Conservation (phyloP, 108 stramenopile genomes). For the Stephanodiscus triporus region DNA sequence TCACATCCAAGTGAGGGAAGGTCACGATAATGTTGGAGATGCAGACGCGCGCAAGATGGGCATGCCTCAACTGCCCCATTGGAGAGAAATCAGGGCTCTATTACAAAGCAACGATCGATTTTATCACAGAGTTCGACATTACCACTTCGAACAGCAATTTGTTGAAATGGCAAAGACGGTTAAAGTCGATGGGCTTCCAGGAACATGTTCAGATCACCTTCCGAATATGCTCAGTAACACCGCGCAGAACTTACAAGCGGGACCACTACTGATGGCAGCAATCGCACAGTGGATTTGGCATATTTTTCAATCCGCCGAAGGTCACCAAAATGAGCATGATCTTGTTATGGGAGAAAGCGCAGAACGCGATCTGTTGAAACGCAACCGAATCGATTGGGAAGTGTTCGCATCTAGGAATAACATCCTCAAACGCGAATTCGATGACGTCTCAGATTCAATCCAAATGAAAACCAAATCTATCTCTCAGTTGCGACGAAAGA, state of each 20-base stretch:
- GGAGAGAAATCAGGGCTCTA: constrained; percentile 9
- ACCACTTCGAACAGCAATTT: constrained; percentile 11
- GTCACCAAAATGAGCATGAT: constrained; percentile 6
- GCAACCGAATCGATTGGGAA: constrained; percentile 10
- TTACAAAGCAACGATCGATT: constrained; percentile 9
- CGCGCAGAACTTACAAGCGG: background rate
- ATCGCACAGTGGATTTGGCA: constrained; percentile 12
- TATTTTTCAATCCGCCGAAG: constrained; percentile 6
- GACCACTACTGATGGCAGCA: constrained; percentile 11
- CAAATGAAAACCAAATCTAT: background rate
- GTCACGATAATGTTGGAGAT: background rate
- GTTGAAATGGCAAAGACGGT: constrained; percentile 21
- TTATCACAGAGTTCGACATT: constrained; percentile 29
- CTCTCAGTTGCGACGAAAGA: constrained; percentile 9
- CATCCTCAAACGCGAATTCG: constrained; percentile 30
- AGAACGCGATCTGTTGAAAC: constrained; percentile 23
- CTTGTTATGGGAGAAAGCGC: constrained; percentile 16
- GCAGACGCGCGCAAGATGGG: background rate
- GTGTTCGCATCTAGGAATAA: constrained; percentile 15
- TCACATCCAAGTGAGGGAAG: constrained; percentile 17
- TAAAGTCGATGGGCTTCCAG: constrained; percentile 21
- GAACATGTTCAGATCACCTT: constrained; percentile 17
- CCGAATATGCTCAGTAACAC: background rate
- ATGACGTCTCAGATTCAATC: constrained; percentile 15
- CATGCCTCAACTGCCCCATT: constrained; percentile 4